Base-by-base conservation (phyloP, 1,284 basidiomycete species). In the Coniferiporia sulphurascens region DNA sequence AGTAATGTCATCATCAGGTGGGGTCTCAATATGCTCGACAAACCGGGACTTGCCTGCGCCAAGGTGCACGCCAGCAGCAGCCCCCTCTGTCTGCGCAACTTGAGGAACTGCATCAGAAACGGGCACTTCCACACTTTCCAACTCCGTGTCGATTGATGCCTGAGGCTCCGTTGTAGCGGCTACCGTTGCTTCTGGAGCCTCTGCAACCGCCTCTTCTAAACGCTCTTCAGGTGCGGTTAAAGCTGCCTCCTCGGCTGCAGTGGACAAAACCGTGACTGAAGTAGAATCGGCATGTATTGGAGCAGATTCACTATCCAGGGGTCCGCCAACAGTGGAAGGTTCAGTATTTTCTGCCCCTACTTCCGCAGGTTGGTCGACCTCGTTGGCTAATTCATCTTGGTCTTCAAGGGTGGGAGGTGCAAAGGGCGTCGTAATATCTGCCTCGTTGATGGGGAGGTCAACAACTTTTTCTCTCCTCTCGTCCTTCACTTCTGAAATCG, bases 11-110 rank as follows among this genome's bases (percentile, higher is more conserved):
- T 44, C 19, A 45, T 44, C 19, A 38, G 55, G 59, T 35, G 59
- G 48, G 21, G 32, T 51, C 22, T 60, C 38, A 10, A 60, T 44
- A 32, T 60, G 59, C 38, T 60, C 59, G 22, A 60, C 59, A 41
- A 60, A 60, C 48, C 59, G 54, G 34, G 59, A 60, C 10, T 56
- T 54, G 19, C 55, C 59, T 46, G 59, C 59, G 45, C 54, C 59
- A 22, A 48, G 53, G 43, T 53, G 41, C 15, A 44, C 15, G 27
- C n/a, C 19, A 15, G 52, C 12, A 44, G 43, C 51, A 35, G 27
- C 48, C 19, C 32, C 56, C 36, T 53, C 57, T 35, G 48, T 34
- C 44, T 58, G 22, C 12, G 44, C 27, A 19, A 35, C 57, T 45
- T 58, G 44, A n/a, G 46, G n/a, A 19, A 13, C 34, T 48, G 27